Evolutionary conservation across 441 rosid species (phyloP).

Genomic region (Daphne laureola): DNA sequence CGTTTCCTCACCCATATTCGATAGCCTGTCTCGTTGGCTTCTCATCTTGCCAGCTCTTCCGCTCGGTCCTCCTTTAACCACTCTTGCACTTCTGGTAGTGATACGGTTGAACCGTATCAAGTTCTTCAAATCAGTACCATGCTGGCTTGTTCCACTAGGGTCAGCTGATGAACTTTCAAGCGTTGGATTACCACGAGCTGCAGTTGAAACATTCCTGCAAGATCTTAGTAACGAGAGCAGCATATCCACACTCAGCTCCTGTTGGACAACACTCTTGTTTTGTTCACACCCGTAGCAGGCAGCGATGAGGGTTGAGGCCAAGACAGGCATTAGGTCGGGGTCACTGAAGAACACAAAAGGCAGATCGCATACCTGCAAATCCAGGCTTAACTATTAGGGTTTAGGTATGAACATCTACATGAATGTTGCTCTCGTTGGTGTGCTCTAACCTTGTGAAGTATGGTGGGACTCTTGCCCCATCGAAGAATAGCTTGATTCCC

Average conservation of each 20-base stretch:
- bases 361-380: conserved; percentile 67
- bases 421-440: neutral
- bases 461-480: conserved; percentile 81
- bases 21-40: conserved; percentile 46
- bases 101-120: conserved; percentile 33
- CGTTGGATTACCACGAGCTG: conserved; percentile 20
- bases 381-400: conserved; percentile 21
- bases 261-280: conserved; percentile 61
- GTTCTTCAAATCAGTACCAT: conserved; percentile 32
- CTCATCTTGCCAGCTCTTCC: conserved; percentile 45
- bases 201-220: conserved; percentile 40
- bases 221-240: conserved; percentile 57
- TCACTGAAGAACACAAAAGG: conserved; percentile 78
- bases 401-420: conserved; percentile 2
- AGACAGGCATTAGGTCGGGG: conserved; percentile 61
- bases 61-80: conserved; percentile 23
- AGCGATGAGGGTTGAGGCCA: conserved; percentile 58
- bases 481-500: conserved; percentile 78
- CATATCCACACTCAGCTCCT: conserved; percentile 72
- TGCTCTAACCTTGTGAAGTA: conserved; percentile 71
- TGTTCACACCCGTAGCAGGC: conserved; percentile 71
- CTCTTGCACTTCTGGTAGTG: conserved; percentile 26
- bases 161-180: conserved; percentile 25
- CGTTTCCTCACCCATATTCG: conserved; percentile 40
- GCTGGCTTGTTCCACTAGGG: conserved; percentile 34